Percentiles rank a stretch among this genome's conserved stretches.
These are phyloP conservation scores for Aspergillus glaucus DNA, from an alignment of 2,329 filamentous ascomycete species.

Conservation along the genomic window DNA sequence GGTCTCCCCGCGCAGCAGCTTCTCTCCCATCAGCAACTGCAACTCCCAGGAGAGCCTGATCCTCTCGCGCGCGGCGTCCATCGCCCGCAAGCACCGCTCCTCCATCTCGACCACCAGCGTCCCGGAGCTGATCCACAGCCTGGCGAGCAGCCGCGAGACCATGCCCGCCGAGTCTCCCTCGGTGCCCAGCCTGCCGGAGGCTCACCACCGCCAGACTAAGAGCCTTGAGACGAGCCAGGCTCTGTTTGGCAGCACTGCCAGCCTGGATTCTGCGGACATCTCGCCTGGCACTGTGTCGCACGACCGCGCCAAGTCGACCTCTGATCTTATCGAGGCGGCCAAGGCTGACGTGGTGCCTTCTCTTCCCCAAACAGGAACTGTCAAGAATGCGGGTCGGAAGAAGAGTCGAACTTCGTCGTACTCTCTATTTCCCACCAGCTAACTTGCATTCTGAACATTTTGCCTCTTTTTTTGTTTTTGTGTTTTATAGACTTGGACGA, in stretches of 20 bases:
- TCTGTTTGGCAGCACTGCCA: conserved; percentile 21
- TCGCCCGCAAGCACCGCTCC: conserved; percentile 42
- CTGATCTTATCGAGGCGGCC: conserved; percentile 22
- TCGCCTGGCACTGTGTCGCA: conserved; percentile 19
- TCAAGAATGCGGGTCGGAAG: conserved; percentile 23
- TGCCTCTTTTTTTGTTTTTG: conserved; percentile 6
- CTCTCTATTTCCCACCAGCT: conserved; percentile 34
- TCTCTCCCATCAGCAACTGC: conserved; percentile 49
- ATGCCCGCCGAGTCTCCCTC: conserved; percentile 19
- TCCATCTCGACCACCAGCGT: conserved; percentile 41
- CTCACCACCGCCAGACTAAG: conserved; percentile 30
- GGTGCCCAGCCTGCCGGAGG: conserved; percentile 15
- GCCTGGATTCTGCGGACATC: conserved; percentile 21
- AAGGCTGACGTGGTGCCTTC: conserved; percentile 10
- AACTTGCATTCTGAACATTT: conserved; percentile 9
- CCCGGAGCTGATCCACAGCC: conserved; percentile 39
- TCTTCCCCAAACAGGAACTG: conserved; percentile 17
- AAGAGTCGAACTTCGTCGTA: conserved; percentile 38
- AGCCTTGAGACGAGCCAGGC: conserved; percentile 26
- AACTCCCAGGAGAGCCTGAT: conserved; percentile 54
- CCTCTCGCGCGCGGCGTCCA: conserved; percentile 44
- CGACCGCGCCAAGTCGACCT: conserved; percentile 33
- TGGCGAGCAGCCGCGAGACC: conserved; percentile 34
- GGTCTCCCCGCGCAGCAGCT: conserved; percentile 43
- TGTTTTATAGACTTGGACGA: conserved; percentile 18